A percentile compares a stretch with the other conserved stretches of the same genome.
These are phyloP conservation scores for Fusarium pseudocircinatum DNA, from an alignment of 2,329 filamentous ascomycete genomes.

Conservation along the genomic window DNA sequence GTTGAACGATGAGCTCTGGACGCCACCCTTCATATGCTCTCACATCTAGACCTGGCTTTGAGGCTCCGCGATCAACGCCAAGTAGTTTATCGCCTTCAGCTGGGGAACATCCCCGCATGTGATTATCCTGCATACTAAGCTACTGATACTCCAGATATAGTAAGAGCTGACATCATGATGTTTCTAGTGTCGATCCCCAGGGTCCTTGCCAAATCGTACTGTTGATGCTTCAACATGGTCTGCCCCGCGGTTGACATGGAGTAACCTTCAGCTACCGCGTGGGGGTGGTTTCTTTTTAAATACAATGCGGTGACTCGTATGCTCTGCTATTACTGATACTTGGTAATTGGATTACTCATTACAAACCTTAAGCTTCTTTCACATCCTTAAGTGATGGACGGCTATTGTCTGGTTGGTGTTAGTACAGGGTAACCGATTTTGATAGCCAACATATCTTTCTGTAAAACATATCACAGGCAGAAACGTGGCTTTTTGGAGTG, in stretches of 20 bases:
- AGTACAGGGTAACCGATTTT: slow-evolving; percentile 2
- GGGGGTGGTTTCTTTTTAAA: too few species aligned
- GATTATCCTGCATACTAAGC: slow-evolving; percentile 23
- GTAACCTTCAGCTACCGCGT: too few species aligned
- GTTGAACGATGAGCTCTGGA: neutral
- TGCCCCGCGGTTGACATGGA: neutral
- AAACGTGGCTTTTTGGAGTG: neutral
- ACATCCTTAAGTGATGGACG: neutral
- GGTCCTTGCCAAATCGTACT: slow-evolving; percentile 12
- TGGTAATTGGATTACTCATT: neutral
- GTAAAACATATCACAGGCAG: neutral
- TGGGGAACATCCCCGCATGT: slow-evolving; percentile 16
- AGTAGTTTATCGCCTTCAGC: slow-evolving; percentile 16
- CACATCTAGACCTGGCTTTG: neutral
- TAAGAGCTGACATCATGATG: slow-evolving; percentile 32
- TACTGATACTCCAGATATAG: slow-evolving; percentile 21
- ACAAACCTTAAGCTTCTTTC: neutral
- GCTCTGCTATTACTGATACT: too few species aligned
- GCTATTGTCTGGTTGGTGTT: neutral
- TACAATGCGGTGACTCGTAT: neutral
- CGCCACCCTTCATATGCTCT: neutral
- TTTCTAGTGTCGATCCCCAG: slow-evolving; percentile 26
- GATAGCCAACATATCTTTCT: neutral
- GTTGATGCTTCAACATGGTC: neutral
- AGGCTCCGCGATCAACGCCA: slow-evolving; percentile 24